phyloP scores from a whole-genome alignment of 2,329 filamentous ascomycete genomes.

The Epichloe bromicola region DNA sequence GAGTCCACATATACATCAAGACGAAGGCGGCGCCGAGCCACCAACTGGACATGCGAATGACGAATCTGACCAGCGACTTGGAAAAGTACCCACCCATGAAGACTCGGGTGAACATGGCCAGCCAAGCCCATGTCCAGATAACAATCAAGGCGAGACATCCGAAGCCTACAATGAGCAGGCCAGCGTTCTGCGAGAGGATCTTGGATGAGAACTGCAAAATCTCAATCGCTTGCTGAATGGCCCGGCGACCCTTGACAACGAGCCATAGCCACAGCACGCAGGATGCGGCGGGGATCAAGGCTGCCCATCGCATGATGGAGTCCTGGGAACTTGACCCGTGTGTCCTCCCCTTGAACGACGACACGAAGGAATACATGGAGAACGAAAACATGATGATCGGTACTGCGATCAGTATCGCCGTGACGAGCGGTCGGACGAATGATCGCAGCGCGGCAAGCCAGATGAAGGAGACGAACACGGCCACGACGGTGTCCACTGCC shows the following conservation, averaged over 20 bases:
- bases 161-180: constrained; percentile 73
- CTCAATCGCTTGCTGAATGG: constrained; percentile 68
- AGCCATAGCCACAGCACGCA: constrained; percentile 74
- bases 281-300: constrained; percentile 60
- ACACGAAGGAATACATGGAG: constrained; percentile 79
- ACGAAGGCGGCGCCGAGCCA: constrained; percentile 90
- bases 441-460: constrained; percentile 85
- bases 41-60: constrained; percentile 83
- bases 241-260: constrained; percentile 65
- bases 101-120: constrained; percentile 89
- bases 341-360: constrained; percentile 65
- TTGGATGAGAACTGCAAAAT: constrained; percentile 88
- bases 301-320: constrained; percentile 74
- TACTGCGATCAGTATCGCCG: constrained; percentile 68
- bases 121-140: constrained; percentile 89
- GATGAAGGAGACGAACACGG: constrained; percentile 71
- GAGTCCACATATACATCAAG: constrained; percentile 88
- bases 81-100: constrained; percentile 86
- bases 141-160: constrained; percentile 63
- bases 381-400: constrained; percentile 81
- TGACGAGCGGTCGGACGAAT: constrained; percentile 75
- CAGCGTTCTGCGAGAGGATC: constrained; percentile 74
- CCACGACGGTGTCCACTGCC: constrained; percentile 81
- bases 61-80: constrained; percentile 48
- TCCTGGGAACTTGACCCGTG: constrained; percentile 76